Percentiles rank a stretch among this genome's conserved stretches.
phyloP scores from a whole-genome alignment of 1,284 basidiomycete species.

The Phaffia rhodozyma region DNA sequence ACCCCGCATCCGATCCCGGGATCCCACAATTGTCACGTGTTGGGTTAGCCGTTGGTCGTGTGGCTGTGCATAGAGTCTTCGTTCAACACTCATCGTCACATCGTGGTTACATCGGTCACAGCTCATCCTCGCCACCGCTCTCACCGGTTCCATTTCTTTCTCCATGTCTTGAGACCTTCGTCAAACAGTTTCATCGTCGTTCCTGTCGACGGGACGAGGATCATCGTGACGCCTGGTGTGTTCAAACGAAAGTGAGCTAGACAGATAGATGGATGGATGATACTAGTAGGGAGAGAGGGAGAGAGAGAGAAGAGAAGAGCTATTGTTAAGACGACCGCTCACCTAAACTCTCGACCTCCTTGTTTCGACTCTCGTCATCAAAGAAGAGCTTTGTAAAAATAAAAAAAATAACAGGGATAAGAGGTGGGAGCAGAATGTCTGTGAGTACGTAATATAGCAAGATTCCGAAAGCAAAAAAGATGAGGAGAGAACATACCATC shows the following conservation, averaged over 20 bases:
- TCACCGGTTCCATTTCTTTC: constrained; percentile 38
- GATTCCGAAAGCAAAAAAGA: constrained; percentile 11
- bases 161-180: constrained; percentile 75
- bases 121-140: constrained; percentile 25
- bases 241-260: background rate
- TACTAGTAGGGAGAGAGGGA: background rate
- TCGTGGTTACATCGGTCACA: constrained; percentile 39
- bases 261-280: background rate
- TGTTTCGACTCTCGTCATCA: constrained; percentile 66
- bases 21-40: too few relatives aligned
- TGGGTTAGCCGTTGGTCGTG: too few relatives aligned
- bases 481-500: constrained; percentile 46
- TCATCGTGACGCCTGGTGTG: constrained; percentile 14
- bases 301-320: background rate
- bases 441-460: constrained; percentile 25
- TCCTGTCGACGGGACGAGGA: constrained; percentile 62
- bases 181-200: constrained; percentile 62
- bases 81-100: constrained; percentile 24
- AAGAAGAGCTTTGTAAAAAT: constrained; percentile 52
- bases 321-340: too few relatives aligned
- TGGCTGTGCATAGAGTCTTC: too few relatives aligned
- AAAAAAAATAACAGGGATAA: constrained; percentile 25
- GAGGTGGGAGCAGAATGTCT: background rate
- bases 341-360: constrained; percentile 60
- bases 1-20: too few relatives aligned